Conservation (phyloP, 495 filamentous ascomycete species). For the Arthonia radiata region DNA sequence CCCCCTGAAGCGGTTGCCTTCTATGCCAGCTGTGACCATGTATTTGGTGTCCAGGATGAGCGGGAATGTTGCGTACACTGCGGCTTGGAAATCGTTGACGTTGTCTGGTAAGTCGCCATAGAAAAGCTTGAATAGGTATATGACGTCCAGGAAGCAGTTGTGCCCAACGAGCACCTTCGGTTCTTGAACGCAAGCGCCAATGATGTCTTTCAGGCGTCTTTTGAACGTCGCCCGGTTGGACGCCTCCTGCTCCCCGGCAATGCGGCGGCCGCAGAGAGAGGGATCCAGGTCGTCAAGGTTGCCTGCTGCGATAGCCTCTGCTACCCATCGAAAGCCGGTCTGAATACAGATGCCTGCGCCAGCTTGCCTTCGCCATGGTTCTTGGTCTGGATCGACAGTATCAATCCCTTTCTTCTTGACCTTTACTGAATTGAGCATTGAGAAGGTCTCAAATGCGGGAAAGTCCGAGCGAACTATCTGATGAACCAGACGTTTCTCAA, state of each 20-base stretch:
- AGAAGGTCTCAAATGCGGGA: conserved; percentile 24
- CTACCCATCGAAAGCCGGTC: conserved; percentile 41
- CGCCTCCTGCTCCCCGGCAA: conserved; percentile 8
- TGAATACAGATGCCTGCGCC: conserved; percentile 7
- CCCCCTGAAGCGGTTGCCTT: neutral
- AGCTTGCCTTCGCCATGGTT: neutral
- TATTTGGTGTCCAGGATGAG: conserved; percentile 57
- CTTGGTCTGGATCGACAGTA: neutral
- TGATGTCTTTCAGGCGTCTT: conserved; percentile 11
- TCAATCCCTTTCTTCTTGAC: conserved; percentile 9
- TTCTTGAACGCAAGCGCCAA: conserved; percentile 17
- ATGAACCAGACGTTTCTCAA: conserved; percentile 39
- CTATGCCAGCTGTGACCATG: conserved; percentile 22
- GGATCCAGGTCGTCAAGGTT: conserved; percentile 26
- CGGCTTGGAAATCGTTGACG: conserved; percentile 31
- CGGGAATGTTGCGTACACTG: conserved; percentile 36
- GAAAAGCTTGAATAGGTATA: conserved; percentile 46
- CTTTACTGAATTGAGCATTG: conserved; percentile 23
- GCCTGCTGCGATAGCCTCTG: conserved; percentile 35
- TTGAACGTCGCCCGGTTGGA: conserved; percentile 9
- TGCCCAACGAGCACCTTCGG: conserved; percentile 42
- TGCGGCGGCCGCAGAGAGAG: conserved; percentile 13
- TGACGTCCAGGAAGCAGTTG: conserved; percentile 51
- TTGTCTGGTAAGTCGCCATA: conserved; percentile 36
- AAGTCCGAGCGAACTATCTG: conserved; percentile 41